phyloP scores from a whole-genome alignment of 169 alveolate species.

The Neospora caninum region DNA sequence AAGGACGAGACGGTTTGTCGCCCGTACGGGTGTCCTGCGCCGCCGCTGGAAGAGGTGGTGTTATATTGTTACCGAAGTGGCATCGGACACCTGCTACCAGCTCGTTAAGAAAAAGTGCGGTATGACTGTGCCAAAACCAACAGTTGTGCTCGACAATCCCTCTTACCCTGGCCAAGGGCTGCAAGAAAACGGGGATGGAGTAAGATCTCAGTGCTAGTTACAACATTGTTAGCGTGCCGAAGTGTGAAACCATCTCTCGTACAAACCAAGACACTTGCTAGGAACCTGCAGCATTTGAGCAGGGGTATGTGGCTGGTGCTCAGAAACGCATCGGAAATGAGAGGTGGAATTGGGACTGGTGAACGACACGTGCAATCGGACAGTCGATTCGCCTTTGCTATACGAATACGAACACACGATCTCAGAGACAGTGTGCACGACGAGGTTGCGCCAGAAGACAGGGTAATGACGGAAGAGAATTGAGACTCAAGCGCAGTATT shows the following conservation, averaged over 20 bases:
- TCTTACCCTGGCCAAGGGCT: slow-evolving; percentile 36
- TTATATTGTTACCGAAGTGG: slow-evolving; percentile 35
- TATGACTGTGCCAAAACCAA: slow-evolving; percentile 63
- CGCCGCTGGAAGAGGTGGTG: slow-evolving; percentile 46
- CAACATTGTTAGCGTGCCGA: slow-evolving; percentile 25
- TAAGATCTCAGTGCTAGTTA: slow-evolving; percentile 40
- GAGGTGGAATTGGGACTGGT: slow-evolving; percentile 52
- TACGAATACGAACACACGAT: slow-evolving; percentile 50
- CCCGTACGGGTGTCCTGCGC: slow-evolving; percentile 58
- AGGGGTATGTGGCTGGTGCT: slow-evolving; percentile 65
- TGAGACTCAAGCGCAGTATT: slow-evolving; percentile 54
- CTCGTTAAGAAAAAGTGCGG: slow-evolving; percentile 44
- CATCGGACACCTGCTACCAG: slow-evolving; percentile 20
- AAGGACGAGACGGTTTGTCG: slow-evolving; percentile 46
- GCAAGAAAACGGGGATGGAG: slow-evolving; percentile 34
- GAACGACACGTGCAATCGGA: slow-evolving; percentile 37
- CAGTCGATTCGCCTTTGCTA: slow-evolving; percentile 39
- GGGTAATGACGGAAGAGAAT: slow-evolving; percentile 50
- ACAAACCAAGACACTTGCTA: slow-evolving; percentile 49
- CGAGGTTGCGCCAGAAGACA: neutral
- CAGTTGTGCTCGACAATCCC: slow-evolving; percentile 63
- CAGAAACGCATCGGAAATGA: slow-evolving; percentile 56
- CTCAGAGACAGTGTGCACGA: slow-evolving; percentile 46
- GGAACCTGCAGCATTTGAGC: slow-evolving; percentile 45
- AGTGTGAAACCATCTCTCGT: slow-evolving; percentile 45